These are phyloP conservation scores for Didymellaceae sp. DNA, from an alignment of 2,329 filamentous ascomycete genomes.

Conservation along the genomic window DNA sequence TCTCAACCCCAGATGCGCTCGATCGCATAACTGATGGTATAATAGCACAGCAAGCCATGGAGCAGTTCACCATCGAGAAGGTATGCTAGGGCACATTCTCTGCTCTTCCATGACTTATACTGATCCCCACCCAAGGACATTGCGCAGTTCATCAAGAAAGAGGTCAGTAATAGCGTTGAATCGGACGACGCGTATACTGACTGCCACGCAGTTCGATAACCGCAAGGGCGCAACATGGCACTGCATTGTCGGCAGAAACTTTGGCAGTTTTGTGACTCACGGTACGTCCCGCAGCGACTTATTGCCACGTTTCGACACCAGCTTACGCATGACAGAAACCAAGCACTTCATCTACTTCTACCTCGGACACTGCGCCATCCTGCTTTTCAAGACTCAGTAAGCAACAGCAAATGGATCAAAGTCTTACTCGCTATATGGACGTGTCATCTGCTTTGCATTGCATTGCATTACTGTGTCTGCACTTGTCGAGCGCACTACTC, in stretches of 20 bases:
- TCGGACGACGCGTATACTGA: conserved; percentile 19
- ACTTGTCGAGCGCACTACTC: conserved; percentile 11
- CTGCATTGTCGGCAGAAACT: conserved; percentile 98
- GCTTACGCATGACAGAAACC: conserved; percentile 70
- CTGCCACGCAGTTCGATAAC: conserved; percentile 77
- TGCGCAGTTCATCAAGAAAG: conserved; percentile 93
- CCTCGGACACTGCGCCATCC: conserved; percentile 95
- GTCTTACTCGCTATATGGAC: conserved; percentile 7
- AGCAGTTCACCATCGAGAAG: conserved; percentile 75
- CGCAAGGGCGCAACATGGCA: conserved; percentile 99
- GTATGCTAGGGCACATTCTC: conserved; percentile 46
- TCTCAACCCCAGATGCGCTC: conserved; percentile 10
- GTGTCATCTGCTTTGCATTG: conserved; percentile 4
- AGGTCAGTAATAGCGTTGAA: conserved; percentile 59
- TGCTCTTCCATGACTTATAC: neutral
- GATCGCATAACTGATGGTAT: conserved; percentile 31
- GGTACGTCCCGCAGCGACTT: conserved; percentile 62
- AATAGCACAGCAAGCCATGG: conserved; percentile 73
- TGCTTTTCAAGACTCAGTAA: conserved; percentile 98
- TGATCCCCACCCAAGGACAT: conserved; percentile 71
- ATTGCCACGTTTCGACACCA: too few species aligned
- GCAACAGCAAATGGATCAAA: conserved; percentile 14
- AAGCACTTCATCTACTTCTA: conserved; percentile 99
- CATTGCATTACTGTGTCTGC: neutral
- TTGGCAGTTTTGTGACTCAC: conserved; percentile 98